These are phyloP conservation scores for Aureobasidium musti DNA, from an alignment of 2,329 filamentous ascomycete genomes.

Conservation along the genomic window DNA sequence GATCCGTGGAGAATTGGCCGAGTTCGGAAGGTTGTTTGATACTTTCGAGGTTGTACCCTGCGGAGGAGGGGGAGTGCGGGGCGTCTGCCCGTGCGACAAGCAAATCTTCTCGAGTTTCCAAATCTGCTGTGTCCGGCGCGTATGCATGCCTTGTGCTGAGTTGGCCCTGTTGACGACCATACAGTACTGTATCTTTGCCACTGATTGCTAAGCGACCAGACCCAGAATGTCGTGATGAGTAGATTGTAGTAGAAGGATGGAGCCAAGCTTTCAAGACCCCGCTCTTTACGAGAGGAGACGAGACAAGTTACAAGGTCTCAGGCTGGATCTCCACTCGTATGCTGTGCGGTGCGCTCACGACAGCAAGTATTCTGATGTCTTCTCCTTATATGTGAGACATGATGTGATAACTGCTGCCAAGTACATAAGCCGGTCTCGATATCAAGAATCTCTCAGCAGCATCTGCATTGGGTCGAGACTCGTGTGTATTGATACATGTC, in stretches of 20 bases:
- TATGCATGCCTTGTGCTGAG: neutral
- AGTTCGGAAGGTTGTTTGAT: constrained; percentile 15
- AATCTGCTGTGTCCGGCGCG: neutral
- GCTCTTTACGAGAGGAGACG: neutral
- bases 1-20: constrained; percentile 5
- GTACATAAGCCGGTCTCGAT: no score
- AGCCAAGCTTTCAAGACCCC: constrained; percentile 2
- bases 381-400: constrained; percentile 17
- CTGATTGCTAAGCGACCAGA: neutral
- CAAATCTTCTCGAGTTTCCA: neutral
- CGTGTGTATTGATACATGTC: constrained; percentile 10
- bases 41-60: neutral
- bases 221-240: neutral
- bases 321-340: constrained; percentile 1
- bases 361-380: neutral
- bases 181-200: neutral
- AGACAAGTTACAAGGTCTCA: neutral
- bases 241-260: neutral
- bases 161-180: neutral
- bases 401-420: constrained; percentile 19
- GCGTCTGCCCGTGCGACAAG: constrained; percentile 16
- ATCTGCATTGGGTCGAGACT: neutral
- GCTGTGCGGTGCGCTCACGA: neutral
- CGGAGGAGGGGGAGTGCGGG: constrained; percentile 21
- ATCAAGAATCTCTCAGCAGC: no score